A percentile compares a stretch with the other conserved stretches of the same genome.
phyloP scores from a whole-genome alignment of 2,329 filamentous ascomycete species.

The Penicillium fuscoglaucum region DNA sequence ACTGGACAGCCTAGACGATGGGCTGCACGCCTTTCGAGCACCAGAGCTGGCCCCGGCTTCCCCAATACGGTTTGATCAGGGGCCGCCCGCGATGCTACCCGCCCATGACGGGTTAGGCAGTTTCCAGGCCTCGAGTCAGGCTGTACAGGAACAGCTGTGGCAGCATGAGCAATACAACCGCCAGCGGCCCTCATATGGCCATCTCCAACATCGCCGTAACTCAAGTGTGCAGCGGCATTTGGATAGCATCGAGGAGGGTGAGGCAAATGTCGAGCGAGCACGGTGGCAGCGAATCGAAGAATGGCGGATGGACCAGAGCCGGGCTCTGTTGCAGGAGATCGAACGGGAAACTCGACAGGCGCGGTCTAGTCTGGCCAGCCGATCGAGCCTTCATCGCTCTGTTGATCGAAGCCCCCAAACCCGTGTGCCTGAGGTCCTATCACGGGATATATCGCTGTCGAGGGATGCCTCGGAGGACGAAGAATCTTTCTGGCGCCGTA shows the following conservation, averaged over 20 bases:
- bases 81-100: constrained; percentile 72
- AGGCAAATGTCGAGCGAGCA: constrained; percentile 65
- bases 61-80: constrained; percentile 52
- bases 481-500: constrained; percentile 73
- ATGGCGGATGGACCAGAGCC: constrained; percentile 90
- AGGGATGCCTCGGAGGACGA: constrained; percentile 49
- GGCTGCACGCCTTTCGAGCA: constrained; percentile 82
- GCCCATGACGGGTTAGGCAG: constrained; percentile 88
- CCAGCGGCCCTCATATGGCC: constrained; percentile 52
- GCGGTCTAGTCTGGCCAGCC: constrained; percentile 37
- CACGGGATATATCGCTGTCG: constrained; percentile 49
- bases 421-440: constrained; percentile 52
- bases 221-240: constrained; percentile 60
- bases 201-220: constrained; percentile 49
- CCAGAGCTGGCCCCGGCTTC: constrained; percentile 48
- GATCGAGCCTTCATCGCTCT: constrained; percentile 22
- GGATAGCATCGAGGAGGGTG: constrained; percentile 58
- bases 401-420: constrained; percentile 19
- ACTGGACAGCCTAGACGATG: constrained; percentile 89
- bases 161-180: constrained; percentile 86
- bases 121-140: constrained; percentile 66
- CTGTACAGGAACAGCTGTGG: constrained; percentile 79
- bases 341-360: constrained; percentile 77
- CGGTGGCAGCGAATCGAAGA: constrained; percentile 81
- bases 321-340: constrained; percentile 81